A percentile compares a stretch with the other conserved stretches of the same genome.
These are phyloP conservation scores for Vitis rupestris DNA, from an alignment of 164 flowering plant species.

Conservation along the genomic window DNA sequence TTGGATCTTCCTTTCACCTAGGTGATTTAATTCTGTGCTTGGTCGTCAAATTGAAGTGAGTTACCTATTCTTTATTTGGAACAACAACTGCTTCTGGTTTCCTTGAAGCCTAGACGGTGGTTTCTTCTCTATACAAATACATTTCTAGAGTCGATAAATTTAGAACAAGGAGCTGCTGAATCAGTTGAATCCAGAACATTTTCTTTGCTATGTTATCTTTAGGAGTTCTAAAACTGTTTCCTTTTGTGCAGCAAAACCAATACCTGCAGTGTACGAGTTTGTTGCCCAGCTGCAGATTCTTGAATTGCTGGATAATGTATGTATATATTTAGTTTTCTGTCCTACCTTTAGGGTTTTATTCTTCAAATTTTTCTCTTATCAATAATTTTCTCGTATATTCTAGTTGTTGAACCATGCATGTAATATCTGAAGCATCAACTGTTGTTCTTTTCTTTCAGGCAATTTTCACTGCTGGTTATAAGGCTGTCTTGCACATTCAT, in stretches of 20 bases:
- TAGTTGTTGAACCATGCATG: background rate
- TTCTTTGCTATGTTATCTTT: background rate
- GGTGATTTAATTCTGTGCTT: too few relatives aligned
- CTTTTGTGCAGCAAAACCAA: conserved; percentile 66
- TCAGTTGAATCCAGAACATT: background rate
- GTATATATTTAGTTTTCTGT: conserved; percentile 4
- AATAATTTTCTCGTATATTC: background rate
- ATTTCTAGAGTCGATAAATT: too few relatives aligned
- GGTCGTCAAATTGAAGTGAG: too few relatives aligned
- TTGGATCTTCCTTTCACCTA: too few relatives aligned
- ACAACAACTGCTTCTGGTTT: too few relatives aligned
- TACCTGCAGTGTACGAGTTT: conserved; percentile 72
- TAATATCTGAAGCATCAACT: conserved; percentile 2
- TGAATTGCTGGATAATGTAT: conserved; percentile 91
- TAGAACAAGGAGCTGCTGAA: background rate
- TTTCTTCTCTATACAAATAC: too few relatives aligned
- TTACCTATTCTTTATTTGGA: too few relatives aligned
- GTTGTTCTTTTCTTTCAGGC: conserved; percentile 50
- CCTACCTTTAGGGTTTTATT: background rate
- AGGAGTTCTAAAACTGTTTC: conserved; percentile 1
- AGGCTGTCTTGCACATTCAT: conserved; percentile 93
- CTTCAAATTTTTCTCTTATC: background rate
- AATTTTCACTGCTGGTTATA: conserved; percentile 97
- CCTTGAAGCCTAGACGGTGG: too few relatives aligned
- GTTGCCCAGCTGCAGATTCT: conserved; percentile 88